These are phyloP conservation scores for Kuraishia cidri DNA, from an alignment of 805 yeast species.

Conservation along the genomic window DNA sequence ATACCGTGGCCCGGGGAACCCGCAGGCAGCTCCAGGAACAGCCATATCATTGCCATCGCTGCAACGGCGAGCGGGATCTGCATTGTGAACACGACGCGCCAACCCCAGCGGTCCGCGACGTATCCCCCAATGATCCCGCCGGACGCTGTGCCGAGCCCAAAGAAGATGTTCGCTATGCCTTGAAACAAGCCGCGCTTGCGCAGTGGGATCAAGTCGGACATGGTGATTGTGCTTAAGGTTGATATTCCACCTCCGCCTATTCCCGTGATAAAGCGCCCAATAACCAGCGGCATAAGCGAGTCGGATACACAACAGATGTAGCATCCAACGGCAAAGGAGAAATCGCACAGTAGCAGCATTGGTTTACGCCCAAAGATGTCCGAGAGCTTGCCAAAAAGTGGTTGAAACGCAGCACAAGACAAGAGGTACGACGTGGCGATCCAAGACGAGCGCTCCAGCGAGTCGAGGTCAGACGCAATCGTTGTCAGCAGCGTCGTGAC, in stretches of 20 bases:
- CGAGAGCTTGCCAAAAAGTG: conserved; percentile 43
- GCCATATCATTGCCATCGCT: conserved; percentile 27
- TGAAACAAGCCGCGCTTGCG: conserved; percentile 76
- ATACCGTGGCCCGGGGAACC: conserved; percentile 48
- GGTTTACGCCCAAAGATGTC: conserved; percentile 44
- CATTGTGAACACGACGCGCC: conserved; percentile 54
- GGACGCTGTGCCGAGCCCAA: conserved; percentile 65
- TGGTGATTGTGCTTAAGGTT: conserved; percentile 64
- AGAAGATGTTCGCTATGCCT: conserved; percentile 71
- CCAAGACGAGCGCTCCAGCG: conserved; percentile 31
- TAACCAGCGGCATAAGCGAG: conserved; percentile 31
- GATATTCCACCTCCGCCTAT: conserved; percentile 86
- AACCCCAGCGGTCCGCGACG: conserved; percentile 42
- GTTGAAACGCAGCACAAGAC: conserved; percentile 41
- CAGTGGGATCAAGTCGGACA: conserved; percentile 69
- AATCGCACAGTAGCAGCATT: conserved; percentile 21
- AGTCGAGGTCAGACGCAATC: conserved; percentile 42
- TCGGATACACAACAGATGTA: conserved; percentile 29
- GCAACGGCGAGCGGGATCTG: conserved; percentile 43
- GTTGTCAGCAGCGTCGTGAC: conserved; percentile 41
- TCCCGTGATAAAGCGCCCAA: conserved; percentile 70
- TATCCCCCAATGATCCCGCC: conserved; percentile 64
- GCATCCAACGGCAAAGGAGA: conserved; percentile 27
- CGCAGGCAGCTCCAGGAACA: conserved; percentile 26
- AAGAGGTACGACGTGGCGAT: conserved; percentile 31